phyloP scores from a whole-genome alignment of 768 basidiomycete species.

The Xerocomus potaroensis region DNA sequence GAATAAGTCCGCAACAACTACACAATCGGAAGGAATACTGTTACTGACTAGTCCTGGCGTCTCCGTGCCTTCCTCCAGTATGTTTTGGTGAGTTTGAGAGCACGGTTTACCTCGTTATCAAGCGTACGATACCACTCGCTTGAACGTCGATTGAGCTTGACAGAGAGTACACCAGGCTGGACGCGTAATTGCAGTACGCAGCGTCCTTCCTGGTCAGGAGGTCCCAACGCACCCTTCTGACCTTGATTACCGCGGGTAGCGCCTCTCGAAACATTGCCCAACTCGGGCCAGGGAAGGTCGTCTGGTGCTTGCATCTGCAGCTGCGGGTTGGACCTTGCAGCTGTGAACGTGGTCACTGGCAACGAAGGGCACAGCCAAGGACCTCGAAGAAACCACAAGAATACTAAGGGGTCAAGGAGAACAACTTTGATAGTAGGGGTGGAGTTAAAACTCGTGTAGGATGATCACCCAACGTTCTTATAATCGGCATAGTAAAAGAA shows the following conservation, averaged over 20 bases:
- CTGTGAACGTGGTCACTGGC: slow-evolving; percentile 5
- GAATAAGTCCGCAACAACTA: slow-evolving; percentile 6
- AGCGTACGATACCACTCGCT: slow-evolving; percentile 82
- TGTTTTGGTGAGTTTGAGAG: slow-evolving; percentile 79
- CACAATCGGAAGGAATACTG: background rate
- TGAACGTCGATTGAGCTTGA: slow-evolving; percentile 66
- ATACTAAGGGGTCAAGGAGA: slow-evolving; percentile 18
- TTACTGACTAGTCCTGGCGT: slow-evolving; percentile 61
- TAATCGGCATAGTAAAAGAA: slow-evolving; percentile 32
- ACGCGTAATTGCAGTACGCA: slow-evolving; percentile 75
- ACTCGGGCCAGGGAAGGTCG: slow-evolving; percentile 83
- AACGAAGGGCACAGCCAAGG: slow-evolving; percentile 14
- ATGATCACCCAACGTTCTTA: slow-evolving; percentile 33
- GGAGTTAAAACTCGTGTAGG: slow-evolving; percentile 36
- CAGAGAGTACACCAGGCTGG: slow-evolving; percentile 77
- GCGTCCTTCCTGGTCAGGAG: slow-evolving; percentile 71
- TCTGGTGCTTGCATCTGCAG: slow-evolving; percentile 45
- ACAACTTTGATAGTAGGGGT: slow-evolving; percentile 27
- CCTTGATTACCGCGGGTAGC: slow-evolving; percentile 85
- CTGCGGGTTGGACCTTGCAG: slow-evolving; percentile 5
- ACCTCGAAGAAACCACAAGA: slow-evolving; percentile 9
- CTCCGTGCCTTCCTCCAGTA: slow-evolving; percentile 81
- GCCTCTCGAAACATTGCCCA: slow-evolving; percentile 80
- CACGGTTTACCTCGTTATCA: slow-evolving; percentile 73
- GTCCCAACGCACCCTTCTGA: slow-evolving; percentile 73